Conservation (phyloP, 2,329 filamentous ascomycete species). For the Fusarium xylarioides region DNA sequence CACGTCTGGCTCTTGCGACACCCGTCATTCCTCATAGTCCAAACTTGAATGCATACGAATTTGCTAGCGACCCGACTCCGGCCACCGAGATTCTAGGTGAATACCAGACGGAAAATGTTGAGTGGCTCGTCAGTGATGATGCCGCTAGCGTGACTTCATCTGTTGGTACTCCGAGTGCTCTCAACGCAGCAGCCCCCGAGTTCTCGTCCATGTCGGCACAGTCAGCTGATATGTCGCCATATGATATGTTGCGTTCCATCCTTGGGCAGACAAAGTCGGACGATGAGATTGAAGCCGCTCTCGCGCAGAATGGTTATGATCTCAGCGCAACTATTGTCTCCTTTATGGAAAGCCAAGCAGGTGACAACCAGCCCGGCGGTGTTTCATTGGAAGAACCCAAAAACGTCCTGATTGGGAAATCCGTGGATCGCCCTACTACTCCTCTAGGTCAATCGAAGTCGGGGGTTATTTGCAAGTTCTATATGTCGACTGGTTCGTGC, state of each 20-base stretch:
- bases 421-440: conserved; percentile 82
- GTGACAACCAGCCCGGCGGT: conserved; percentile 44
- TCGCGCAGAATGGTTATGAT: conserved; percentile 91
- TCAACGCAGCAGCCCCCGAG: conserved; percentile 84
- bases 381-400: conserved; percentile 63
- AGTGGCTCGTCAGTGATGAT: conserved; percentile 95
- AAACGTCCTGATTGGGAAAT: conserved; percentile 86
- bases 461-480: conserved; percentile 96
- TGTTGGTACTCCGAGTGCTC: conserved; percentile 70
- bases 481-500: conserved; percentile 93
- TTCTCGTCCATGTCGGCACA: conserved; percentile 69
- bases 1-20: conserved; percentile 87
- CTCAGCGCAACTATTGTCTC: conserved; percentile 89
- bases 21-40: conserved; percentile 94
- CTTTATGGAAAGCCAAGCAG: conserved; percentile 76
- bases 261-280: conserved; percentile 88
- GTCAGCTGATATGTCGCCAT: conserved; percentile 93
- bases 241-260: conserved; percentile 96
- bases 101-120: conserved; percentile 91
- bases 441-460: conserved; percentile 81
- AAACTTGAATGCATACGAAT: conserved; percentile 93
- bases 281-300: conserved; percentile 91
- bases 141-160: conserved; percentile 83
- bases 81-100: conserved; percentile 89
- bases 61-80: conserved; percentile 81